These are phyloP conservation scores for Picea abies DNA, from an alignment of 83 land plant genomes.

Conservation along the genomic window DNA sequence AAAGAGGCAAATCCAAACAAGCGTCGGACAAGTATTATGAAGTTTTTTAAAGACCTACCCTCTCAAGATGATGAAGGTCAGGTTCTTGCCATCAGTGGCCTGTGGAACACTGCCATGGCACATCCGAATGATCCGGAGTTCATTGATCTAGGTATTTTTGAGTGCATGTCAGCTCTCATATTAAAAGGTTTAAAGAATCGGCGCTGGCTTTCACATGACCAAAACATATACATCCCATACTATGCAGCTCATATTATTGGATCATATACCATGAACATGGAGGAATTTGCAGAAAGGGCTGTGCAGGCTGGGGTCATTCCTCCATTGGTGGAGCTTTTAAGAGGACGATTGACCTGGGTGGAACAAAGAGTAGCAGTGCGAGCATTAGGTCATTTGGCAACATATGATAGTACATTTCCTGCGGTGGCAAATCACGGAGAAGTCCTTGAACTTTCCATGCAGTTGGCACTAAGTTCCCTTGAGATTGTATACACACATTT, in stretches of 20 bases:
- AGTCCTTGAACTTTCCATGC: slow-evolving; percentile 85
- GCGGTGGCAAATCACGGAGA: slow-evolving; percentile 77
- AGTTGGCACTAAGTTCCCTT: slow-evolving; percentile 76
- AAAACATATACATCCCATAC: slow-evolving; percentile 92
- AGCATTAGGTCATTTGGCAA: slow-evolving; percentile 92
- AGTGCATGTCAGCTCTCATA: slow-evolving; percentile 90
- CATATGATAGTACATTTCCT: slow-evolving; percentile 85
- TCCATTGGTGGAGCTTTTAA: slow-evolving; percentile 87
- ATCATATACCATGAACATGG: slow-evolving; percentile 96
- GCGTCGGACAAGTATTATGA: slow-evolving; percentile 81
- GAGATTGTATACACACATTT: slow-evolving; percentile 96
- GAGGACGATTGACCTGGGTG: slow-evolving; percentile 95
- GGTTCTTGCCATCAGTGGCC: slow-evolving; percentile 92
- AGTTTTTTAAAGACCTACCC: slow-evolving; percentile 94
- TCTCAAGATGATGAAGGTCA: slow-evolving; percentile 82
- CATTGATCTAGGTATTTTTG: slow-evolving; percentile 89
- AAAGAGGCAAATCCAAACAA: slow-evolving; percentile 92
- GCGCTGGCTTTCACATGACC: slow-evolving; percentile 94
- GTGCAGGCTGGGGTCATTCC: slow-evolving; percentile 93
- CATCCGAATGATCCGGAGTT: slow-evolving; percentile 94
- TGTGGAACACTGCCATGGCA: slow-evolving; percentile 99
- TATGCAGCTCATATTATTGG: slow-evolving; percentile 99
- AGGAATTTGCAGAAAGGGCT: slow-evolving; percentile 92
- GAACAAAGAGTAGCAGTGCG: slow-evolving; percentile 95
- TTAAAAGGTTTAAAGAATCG: slow-evolving; percentile 88